These are phyloP conservation scores for Casuarina cunninghamiana DNA, from an alignment of 306 rosid species.

Conservation along the genomic window DNA sequence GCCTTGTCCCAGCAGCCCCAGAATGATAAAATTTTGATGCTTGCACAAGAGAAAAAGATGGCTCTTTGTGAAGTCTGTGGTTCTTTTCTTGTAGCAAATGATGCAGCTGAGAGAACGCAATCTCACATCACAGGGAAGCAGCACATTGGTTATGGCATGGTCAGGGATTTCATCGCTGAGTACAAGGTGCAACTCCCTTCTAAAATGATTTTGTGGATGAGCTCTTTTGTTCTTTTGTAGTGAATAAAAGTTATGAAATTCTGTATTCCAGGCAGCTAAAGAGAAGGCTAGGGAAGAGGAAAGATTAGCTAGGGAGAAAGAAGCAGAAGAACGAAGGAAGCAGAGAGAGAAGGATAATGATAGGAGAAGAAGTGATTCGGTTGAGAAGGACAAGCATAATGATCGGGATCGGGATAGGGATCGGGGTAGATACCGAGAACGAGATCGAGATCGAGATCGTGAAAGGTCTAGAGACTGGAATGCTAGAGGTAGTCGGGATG, in stretches of 20 bases:
- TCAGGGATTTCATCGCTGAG: constrained; percentile 86
- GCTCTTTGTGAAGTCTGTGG: constrained; percentile 98
- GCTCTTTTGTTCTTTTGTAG: constrained; percentile 8
- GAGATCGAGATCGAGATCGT: constrained; percentile 67
- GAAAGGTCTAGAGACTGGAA: constrained; percentile 74
- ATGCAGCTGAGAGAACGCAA: constrained; percentile 96
- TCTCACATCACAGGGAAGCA: constrained; percentile 98
- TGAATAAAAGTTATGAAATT: constrained; percentile 14
- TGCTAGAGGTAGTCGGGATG: constrained; percentile 73
- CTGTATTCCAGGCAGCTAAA: constrained; percentile 61
- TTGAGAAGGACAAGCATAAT: constrained; percentile 68
- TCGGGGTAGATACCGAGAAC: constrained; percentile 68
- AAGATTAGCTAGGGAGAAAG: constrained; percentile 77
- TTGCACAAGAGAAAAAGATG: constrained; percentile 96
- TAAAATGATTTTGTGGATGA: constrained; percentile 6
- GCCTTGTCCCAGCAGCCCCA: constrained; percentile 71
- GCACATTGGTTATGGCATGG: constrained; percentile 99
- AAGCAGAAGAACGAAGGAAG: constrained; percentile 82
- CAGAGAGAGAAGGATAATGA: constrained; percentile 78
- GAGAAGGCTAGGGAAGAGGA: constrained; percentile 90
- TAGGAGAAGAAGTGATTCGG: constrained; percentile 67
- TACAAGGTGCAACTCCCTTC: constrained; percentile 56
- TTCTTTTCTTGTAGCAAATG: constrained; percentile 97
- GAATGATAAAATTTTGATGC: constrained; percentile 71
- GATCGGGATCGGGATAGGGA: constrained; percentile 77